A percentile compares a stretch with the other conserved stretches of the same genome.
Evolutionary conservation across 2,329 filamentous ascomycete species (phyloP).

Genomic region (Alternaria triticina): DNA sequence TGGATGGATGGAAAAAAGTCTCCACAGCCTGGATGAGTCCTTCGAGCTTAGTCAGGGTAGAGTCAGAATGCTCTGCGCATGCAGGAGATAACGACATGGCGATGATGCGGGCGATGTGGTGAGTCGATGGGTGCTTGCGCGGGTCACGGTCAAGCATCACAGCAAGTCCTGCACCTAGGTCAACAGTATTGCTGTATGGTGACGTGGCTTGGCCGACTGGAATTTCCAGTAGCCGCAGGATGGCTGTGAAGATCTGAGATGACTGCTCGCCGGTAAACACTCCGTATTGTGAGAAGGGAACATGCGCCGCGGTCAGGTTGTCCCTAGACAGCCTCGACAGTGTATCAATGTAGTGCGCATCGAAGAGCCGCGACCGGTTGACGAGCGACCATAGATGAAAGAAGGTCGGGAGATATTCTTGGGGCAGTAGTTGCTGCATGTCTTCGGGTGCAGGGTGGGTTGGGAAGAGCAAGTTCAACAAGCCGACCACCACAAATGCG

Average conservation of each 20-base stretch:
- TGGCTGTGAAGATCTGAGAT: conserved; percentile 88
- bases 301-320: conserved; percentile 73
- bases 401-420: conserved; percentile 88
- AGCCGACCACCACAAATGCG: conserved; percentile 88
- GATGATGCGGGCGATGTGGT: conserved; percentile 92
- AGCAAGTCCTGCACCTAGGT: conserved; percentile 81
- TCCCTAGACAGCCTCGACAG: conserved; percentile 88
- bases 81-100: conserved; percentile 89
- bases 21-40: conserved; percentile 93
- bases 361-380: conserved; percentile 84
- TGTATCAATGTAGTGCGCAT: conserved; percentile 87
- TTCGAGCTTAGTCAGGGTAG: conserved; percentile 83
- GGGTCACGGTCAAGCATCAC: conserved; percentile 89
- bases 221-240: conserved; percentile 89
- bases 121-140: conserved; percentile 89
- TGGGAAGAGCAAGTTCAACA: conserved; percentile 86
- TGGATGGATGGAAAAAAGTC: conserved; percentile 98
- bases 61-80: conserved; percentile 77
- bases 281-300: conserved; percentile 84
- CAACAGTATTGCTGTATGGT: conserved; percentile 80
- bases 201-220: conserved; percentile 95
- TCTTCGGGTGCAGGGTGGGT: conserved; percentile 77
- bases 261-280: conserved; percentile 94
- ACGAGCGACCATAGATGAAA: conserved; percentile 97
- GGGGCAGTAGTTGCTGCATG: conserved; percentile 78